phyloP scores from a whole-genome alignment of 108 stramenopile species.

The Pseudonitzschia pungens region DNA sequence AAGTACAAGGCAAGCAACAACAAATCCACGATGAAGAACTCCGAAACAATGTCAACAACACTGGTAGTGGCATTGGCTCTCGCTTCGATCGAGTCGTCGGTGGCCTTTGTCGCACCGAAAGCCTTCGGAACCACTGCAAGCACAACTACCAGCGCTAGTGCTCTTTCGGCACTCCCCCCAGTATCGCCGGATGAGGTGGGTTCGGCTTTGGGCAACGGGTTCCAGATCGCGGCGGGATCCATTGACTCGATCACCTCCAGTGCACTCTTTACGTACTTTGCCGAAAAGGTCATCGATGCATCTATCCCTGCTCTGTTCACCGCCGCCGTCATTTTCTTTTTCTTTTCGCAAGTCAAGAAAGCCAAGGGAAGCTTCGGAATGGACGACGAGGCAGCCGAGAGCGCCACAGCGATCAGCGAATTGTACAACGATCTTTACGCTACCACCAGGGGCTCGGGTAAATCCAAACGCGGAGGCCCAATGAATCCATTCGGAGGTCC shows the following conservation, averaged over 20 bases:
- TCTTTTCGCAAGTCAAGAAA: conserved; percentile 21
- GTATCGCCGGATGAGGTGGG: not conserved
- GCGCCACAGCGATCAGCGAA: conserved; percentile 48
- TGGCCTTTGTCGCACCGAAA: conserved; percentile 7
- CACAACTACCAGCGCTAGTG: not conserved
- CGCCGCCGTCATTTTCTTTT: conserved; percentile 37
- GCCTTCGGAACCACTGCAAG: not conserved
- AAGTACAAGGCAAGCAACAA: no score
- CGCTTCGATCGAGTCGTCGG: conserved; percentile 5
- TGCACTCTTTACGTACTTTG: conserved; percentile 40
- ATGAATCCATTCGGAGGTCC: conserved; percentile 11
- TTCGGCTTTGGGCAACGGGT: not conserved
- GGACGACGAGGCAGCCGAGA: conserved; percentile 23
- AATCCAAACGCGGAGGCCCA: not conserved
- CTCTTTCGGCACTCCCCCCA: not conserved
- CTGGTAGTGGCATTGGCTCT: conserved; percentile 8
- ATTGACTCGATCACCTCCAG: conserved; percentile 12
- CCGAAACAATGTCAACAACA: not conserved
- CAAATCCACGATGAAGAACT: not conserved
- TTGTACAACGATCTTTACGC: conserved; percentile 83
- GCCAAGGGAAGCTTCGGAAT: not conserved
- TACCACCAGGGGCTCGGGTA: conserved; percentile 23
- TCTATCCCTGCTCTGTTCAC: conserved; percentile 49
- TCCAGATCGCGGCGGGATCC: conserved; percentile 1
- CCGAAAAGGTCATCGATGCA: conserved; percentile 44